Evolutionary conservation across 2,329 filamentous ascomycete genomes (phyloP).

Genomic region (Pochonia chlamydosporia): DNA sequence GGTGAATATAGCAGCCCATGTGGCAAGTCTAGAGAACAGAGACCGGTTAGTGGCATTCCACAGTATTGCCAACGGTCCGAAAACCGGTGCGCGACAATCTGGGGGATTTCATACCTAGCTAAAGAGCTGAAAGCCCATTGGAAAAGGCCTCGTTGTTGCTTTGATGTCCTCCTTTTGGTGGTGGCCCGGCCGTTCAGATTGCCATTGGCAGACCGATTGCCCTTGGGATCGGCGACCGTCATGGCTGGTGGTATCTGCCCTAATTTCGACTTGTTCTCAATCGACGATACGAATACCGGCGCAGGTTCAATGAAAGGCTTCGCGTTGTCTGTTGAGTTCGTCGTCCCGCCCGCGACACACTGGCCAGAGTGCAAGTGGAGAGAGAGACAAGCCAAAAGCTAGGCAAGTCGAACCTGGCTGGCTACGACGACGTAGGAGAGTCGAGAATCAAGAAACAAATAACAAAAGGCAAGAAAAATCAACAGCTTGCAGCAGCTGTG

Average conservation of each 20-base stretch:
- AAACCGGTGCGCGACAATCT: no score
- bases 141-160: slow-evolving; percentile 22
- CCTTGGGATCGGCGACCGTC: slow-evolving; percentile 30
- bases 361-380: no score
- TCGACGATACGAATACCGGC: neutral
- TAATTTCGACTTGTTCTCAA: neutral
- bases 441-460: neutral
- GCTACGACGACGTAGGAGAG: neutral
- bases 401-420: no score
- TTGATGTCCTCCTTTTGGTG: slow-evolving; percentile 16
- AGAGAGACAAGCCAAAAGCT: no score
- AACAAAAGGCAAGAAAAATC: no score
- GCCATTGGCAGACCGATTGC: slow-evolving; percentile 33
- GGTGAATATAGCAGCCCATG: slow-evolving; percentile 83
- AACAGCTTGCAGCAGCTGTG: slow-evolving; percentile 3
- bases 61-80: no score
- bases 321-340: no score
- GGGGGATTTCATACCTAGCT: slow-evolving; percentile 42
- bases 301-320: neutral
- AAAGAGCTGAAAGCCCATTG: slow-evolving; percentile 39
- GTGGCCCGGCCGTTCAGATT: slow-evolving; percentile 24
- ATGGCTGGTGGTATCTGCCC: neutral
- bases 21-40: slow-evolving; percentile 52
- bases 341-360: no score
- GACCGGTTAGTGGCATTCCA: neutral